Conservation (phyloP, 2,329 filamentous ascomycete genomes). For the Trichoderma atroviride region DNA sequence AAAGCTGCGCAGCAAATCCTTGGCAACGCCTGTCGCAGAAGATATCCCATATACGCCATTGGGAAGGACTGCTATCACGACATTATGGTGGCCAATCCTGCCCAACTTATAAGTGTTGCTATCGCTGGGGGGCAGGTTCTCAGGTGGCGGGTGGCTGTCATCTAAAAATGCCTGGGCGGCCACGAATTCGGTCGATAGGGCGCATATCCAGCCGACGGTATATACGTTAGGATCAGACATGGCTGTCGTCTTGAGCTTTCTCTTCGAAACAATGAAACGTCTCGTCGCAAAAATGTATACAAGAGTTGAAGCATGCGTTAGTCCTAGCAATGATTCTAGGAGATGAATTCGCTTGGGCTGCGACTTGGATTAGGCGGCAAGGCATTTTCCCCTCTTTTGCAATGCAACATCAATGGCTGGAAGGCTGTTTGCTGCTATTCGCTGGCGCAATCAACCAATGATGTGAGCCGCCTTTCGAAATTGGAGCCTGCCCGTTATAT, state of each 20-base stretch:
- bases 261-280: not conserved
- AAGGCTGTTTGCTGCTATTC: not conserved
- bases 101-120: not conserved
- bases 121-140: not conserved
- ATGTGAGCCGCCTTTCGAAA: not conserved
- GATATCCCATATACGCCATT: not conserved
- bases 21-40: not conserved
- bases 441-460: not conserved
- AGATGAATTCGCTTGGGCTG: not conserved
- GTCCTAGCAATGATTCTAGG: not conserved
- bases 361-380: not conserved
- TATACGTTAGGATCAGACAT: not conserved
- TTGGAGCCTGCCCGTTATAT: no score
- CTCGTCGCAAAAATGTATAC: no score
- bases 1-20: not conserved
- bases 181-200: not conserved
- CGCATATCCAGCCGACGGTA: not conserved
- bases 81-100: not conserved
- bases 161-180: not conserved
- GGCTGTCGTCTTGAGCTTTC: not conserved
- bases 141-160: not conserved
- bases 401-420: not conserved
- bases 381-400: not conserved
- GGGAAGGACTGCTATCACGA: not conserved
- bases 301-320: not conserved